phyloP scores from a whole-genome alignment of 2,329 filamentous ascomycete genomes.

The Diaporthe longicolla region DNA sequence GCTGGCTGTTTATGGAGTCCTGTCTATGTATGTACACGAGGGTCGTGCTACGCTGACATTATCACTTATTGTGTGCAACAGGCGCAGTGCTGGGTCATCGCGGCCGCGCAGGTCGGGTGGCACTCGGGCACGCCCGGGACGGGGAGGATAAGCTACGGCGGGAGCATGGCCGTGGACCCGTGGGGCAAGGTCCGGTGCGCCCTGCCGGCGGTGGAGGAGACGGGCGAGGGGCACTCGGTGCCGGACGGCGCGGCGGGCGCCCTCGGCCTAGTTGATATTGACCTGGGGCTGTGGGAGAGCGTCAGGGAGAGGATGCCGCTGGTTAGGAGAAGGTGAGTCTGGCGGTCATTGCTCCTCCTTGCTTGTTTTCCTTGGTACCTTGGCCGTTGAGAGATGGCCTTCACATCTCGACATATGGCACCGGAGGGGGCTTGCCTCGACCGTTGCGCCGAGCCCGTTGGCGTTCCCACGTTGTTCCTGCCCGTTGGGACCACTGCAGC shows the following conservation, averaged over 20 bases:
- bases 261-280: constrained; percentile 69
- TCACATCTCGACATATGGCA: not conserved
- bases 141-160: constrained; percentile 82
- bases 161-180: constrained; percentile 87
- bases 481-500: constrained; percentile 16
- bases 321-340: constrained; percentile 64
- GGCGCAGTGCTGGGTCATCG: constrained; percentile 88
- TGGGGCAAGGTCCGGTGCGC: constrained; percentile 84
- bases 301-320: constrained; percentile 68
- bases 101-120: constrained; percentile 80
- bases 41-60: not conserved
- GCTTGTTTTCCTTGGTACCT: not conserved
- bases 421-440: not conserved
- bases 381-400: no score
- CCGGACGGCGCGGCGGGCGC: constrained; percentile 58
- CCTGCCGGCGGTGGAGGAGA: constrained; percentile 64
- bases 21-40: not conserved
- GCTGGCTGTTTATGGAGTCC: not conserved
- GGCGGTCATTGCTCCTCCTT: not conserved
- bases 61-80: not conserved
- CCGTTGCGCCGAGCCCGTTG: not conserved
- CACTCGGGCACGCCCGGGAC: constrained; percentile 70
- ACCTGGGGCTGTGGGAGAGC: constrained; percentile 61
- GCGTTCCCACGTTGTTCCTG: not conserved
- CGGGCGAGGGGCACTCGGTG: constrained; percentile 53